phyloP scores from a whole-genome alignment of 805 yeast species.

The Candida suzukii region DNA sequence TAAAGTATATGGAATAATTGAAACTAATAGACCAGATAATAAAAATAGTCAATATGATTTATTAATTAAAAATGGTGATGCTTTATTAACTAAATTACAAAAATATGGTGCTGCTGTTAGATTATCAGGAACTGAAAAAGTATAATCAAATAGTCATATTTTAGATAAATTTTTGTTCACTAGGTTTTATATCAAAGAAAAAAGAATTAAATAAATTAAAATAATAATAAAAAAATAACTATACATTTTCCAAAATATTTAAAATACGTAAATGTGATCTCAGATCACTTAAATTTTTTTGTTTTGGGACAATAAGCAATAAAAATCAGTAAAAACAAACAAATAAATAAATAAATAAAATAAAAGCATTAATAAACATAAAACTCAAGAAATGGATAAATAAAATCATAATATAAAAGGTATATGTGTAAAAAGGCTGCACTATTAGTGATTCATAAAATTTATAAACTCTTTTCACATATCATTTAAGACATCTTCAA shows the following conservation, averaged over 20 bases:
- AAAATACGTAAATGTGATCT: too few relatives aligned
- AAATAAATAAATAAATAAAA: conserved; percentile 2
- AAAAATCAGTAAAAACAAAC: not conserved
- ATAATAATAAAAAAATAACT: too few relatives aligned
- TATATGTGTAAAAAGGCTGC: too few relatives aligned
- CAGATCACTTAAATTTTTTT: too few relatives aligned
- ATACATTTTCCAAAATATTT: too few relatives aligned
- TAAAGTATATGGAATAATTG: conserved; percentile 89
- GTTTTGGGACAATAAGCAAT: not conserved
- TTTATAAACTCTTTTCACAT: too few relatives aligned
- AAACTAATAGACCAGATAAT: conserved; percentile 93
- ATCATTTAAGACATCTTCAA: too few relatives aligned
- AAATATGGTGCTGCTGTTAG: conserved; percentile 97
- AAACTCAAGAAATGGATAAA: not conserved
- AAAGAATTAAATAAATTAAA: too few relatives aligned
- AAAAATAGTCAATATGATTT: conserved; percentile 89
- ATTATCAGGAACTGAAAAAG: conserved; percentile 83
- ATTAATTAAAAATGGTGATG: conserved; percentile 88
- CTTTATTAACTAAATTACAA: conserved; percentile 85
- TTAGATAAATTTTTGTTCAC: too few relatives aligned
- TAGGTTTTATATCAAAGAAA: too few relatives aligned
- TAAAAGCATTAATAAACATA: not conserved
- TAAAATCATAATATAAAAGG: not conserved
- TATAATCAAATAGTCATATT: too few relatives aligned
- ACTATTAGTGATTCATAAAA: too few relatives aligned